phyloP scores from a whole-genome alignment of 2,329 filamentous ascomycete species.

The Microsporum ferrugineum region DNA sequence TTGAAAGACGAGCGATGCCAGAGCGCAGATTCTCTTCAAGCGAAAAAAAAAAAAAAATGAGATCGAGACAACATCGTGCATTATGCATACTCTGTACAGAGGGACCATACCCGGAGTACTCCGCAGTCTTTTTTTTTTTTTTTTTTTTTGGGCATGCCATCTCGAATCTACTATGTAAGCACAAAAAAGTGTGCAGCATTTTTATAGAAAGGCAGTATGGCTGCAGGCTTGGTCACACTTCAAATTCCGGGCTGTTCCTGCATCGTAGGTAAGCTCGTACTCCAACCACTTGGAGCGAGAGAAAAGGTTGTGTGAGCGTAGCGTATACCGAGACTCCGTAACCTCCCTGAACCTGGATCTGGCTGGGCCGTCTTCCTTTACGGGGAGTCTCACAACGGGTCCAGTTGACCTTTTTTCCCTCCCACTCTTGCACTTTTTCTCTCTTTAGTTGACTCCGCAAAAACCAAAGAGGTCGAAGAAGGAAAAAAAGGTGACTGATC shows the following conservation, averaged over 20 bases:
- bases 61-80: neutral
- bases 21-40: neutral
- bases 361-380: neutral
- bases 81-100: neutral
- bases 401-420: neutral
- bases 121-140: neutral
- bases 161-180: neutral
- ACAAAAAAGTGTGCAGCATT: conserved; percentile 1
- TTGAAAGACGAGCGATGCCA: neutral
- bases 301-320: neutral
- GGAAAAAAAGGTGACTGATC: conserved; percentile 2
- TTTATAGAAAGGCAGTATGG: neutral
- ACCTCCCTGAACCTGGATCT: conserved; percentile 3
- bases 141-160: neutral
- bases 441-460: neutral
- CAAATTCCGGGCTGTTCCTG: conserved; percentile 1
- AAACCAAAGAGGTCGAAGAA: neutral
- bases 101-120: neutral
- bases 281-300: neutral
- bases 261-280: neutral
- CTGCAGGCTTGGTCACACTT: neutral
- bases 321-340: neutral
- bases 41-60: neutral
- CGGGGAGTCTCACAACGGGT: neutral
- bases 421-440: neutral